Evolutionary conservation across 805 yeast genomes (phyloP).

Genomic region (Komagataella ulmi): DNA sequence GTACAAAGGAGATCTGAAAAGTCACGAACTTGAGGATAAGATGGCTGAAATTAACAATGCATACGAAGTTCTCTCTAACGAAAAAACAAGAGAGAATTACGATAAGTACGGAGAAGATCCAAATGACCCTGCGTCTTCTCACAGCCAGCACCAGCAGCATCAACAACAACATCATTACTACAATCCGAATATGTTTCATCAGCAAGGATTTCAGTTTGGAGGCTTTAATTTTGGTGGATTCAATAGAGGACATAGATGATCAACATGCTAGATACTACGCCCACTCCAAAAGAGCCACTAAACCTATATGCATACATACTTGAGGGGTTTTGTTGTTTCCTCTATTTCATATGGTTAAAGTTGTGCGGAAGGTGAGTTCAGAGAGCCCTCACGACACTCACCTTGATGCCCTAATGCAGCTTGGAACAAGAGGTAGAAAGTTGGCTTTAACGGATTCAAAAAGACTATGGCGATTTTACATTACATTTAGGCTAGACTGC

Average conservation of each 20-base stretch:
- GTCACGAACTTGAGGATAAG: constrained; percentile 61
- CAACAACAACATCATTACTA: constrained; percentile 2
- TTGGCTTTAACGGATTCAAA: constrained; percentile 16
- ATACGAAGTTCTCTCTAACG: constrained; percentile 69
- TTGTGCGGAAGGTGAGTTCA: constrained; percentile 15
- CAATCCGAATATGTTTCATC: neutral
- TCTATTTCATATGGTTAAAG: constrained; percentile 20
- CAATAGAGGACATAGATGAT: neutral
- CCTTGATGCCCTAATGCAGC: constrained; percentile 17
- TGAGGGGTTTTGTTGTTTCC: constrained; percentile 26
- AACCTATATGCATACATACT: constrained; percentile 13
- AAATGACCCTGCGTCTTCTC: constrained; percentile 6
- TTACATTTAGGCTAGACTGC: constrained; percentile 10
- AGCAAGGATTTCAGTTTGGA: neutral
- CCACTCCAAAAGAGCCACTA: neutral
- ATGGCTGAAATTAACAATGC: constrained; percentile 94
- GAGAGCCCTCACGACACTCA: constrained; percentile 21
- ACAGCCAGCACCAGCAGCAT: constrained; percentile 4
- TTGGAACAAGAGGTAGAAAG: constrained; percentile 23
- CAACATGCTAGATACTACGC: neutral
- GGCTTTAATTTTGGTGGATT: neutral
- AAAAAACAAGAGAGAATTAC: constrained; percentile 48
- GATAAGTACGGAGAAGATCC: constrained; percentile 27
- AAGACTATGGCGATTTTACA: constrained; percentile 18
- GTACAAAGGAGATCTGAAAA: constrained; percentile 40